These are phyloP conservation scores for Paratinospora sagittata DNA, from an alignment of 164 flowering plant species.

Conservation along the genomic window DNA sequence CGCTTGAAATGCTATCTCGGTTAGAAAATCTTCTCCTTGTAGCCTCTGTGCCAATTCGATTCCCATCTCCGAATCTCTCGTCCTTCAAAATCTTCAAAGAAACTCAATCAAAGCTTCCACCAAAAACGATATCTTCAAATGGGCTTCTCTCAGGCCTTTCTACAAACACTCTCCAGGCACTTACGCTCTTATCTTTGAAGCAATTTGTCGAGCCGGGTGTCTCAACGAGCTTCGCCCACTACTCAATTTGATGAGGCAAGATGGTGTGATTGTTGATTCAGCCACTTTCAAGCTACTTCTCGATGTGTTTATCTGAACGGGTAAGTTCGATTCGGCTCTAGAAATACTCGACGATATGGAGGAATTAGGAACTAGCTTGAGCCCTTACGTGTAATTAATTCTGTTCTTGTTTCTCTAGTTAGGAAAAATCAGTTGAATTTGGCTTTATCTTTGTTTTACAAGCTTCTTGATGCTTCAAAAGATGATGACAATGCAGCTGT, in stretches of 20 bases:
- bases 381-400: conserved; percentile 42
- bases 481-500: conserved; percentile 4
- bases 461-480: conserved; percentile 38
- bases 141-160: conserved; percentile 53
- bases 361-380: conserved; percentile 36
- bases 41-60: conserved; percentile 49
- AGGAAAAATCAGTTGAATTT: conserved; percentile 51
- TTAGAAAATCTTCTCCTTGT: conserved; percentile 48
- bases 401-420: conserved; percentile 61
- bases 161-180: conserved; percentile 58
- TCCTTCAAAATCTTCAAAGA: conserved; percentile 55
- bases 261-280: conserved; percentile 54
- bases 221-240: conserved; percentile 41
- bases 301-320: conserved; percentile 48
- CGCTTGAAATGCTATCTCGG: conserved; percentile 11
- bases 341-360: conserved; percentile 67
- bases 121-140: conserved; percentile 70
- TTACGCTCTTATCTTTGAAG: conserved; percentile 46
- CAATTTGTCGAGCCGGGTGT: conserved; percentile 39
- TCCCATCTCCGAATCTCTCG: conserved; percentile 51
- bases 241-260: conserved; percentile 51
- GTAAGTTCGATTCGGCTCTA: conserved; percentile 56
- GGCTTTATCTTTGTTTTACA: conserved; percentile 61
- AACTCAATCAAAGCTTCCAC: conserved; percentile 36
- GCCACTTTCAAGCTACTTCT: conserved; percentile 52